Evolutionary conservation across 164 flowering plant genomes (phyloP), one percentile per base, ranked within the genome.

Genomic region (Vitis amurensis): DNA sequence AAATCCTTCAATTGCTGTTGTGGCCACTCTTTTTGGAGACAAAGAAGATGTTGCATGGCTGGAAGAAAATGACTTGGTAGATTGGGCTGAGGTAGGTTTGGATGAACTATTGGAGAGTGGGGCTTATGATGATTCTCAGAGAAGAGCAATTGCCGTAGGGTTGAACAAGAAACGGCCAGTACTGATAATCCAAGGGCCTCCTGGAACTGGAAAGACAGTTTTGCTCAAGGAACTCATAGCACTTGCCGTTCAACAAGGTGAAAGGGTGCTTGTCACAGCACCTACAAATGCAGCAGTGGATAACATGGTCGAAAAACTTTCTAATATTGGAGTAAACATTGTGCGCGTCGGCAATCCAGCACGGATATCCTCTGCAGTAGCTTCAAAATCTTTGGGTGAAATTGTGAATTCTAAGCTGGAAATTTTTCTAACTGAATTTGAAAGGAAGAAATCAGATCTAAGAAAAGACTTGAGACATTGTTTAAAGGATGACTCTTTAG

Each of bases 201-300:
- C 97, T 62, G 98, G 97, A 64, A 87, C 98, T 37, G 98, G 98
- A 71, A 94, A 94, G 81, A 85, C 94, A 17, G 88, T 88, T 66
- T 74, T 94, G 79, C 93, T 92, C 15, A 91, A 83, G 69, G 88
- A 92, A 64, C 64, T 91, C 59, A 92, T 91, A 15, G 70, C 69
- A 31, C 88, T 78, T 67, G 82, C 93, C 70, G 91, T 90, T 77
- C 84, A 81, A 68, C 91, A 83, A 78, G 96, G 96, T 67, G 97
- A 94, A 80, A 80, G 89, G 77, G 97, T 94, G 69, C 97, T 94
- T 67, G 90, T 90, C 15, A 94, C 97, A 57, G 98, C 96, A 48
- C 96, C 97, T 15, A 90, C 98, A 59, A 94, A 94, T 86, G 98
- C 98, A 63, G 97, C 94, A 47, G 88, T 94, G 27, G 97, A 94